Conservation (phyloP, 1,284 basidiomycete species). For the Tilletiopsis washingtonensis region DNA sequence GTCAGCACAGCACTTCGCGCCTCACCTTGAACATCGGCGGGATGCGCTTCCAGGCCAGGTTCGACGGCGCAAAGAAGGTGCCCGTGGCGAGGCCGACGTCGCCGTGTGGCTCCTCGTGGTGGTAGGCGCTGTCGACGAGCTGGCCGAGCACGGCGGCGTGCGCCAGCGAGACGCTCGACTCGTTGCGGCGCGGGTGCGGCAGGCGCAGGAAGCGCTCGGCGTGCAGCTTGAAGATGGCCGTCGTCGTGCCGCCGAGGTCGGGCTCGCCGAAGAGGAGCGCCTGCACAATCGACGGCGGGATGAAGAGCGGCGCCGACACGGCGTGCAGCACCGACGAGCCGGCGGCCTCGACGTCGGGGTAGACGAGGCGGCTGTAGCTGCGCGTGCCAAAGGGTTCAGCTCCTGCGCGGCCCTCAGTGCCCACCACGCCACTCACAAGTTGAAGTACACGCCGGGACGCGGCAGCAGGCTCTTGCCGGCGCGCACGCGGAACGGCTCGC, state of each 20-base stretch:
- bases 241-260: slow-evolving; percentile 55
- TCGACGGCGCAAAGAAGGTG: slow-evolving; percentile 62
- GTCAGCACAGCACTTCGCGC: too few species aligned
- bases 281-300: slow-evolving; percentile 60
- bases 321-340: slow-evolving; percentile 62
- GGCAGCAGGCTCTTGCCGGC: slow-evolving; percentile 52
- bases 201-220: slow-evolving; percentile 13
- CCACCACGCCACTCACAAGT: too few species aligned
- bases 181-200: neutral
- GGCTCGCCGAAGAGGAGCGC: slow-evolving; percentile 55
- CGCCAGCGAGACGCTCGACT: neutral
- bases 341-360: slow-evolving; percentile 47
- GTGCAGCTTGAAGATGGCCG: slow-evolving; percentile 13
- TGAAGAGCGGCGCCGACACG: slow-evolving; percentile 58
- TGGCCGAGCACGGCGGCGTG: neutral
- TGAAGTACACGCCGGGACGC: slow-evolving; percentile 52
- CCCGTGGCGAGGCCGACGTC: slow-evolving; percentile 53
- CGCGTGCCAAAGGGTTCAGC: too few species aligned
- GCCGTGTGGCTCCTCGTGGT: slow-evolving; percentile 49
- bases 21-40: slow-evolving; percentile 56
- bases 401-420: too few species aligned
- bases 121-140: slow-evolving; percentile 46
- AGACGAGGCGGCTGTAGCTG: slow-evolving; percentile 55
- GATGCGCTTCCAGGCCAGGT: slow-evolving; percentile 58
- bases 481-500: slow-evolving; percentile 56